Conservation (phyloP, 2,329 filamentous ascomycete genomes). For the Penicillium sclerotigenum region DNA sequence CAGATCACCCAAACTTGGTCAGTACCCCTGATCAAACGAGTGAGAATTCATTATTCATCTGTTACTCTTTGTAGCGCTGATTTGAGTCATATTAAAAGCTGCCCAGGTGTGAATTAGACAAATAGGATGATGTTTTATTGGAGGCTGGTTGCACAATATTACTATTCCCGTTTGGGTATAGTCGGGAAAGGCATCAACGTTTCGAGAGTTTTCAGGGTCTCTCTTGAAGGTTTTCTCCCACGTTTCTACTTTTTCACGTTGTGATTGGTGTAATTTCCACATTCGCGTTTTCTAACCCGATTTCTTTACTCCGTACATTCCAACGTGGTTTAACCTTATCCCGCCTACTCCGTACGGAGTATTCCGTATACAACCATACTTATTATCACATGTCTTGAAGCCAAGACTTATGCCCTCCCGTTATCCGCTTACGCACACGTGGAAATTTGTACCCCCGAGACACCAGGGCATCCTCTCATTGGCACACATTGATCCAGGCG, state of each 20-base stretch:
- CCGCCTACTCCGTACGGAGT: too few species aligned
- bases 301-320: too few species aligned
- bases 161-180: neutral
- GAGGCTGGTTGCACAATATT: neutral
- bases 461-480: neutral
- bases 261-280: neutral
- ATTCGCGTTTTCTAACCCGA: neutral
- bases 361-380: too few species aligned
- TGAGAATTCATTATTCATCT: neutral
- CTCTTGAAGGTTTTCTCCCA: neutral
- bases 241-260: neutral
- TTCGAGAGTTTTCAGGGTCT: neutral
- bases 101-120: neutral
- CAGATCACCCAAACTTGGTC: neutral
- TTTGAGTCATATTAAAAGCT: neutral
- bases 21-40: neutral
- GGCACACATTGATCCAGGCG: too few species aligned
- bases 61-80: neutral
- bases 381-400: neutral
- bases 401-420: neutral
- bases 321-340: neutral
- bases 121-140: neutral
- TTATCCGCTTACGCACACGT: neutral
- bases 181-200: neutral
- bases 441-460: neutral